Base-by-base conservation (phyloP, 1,284 basidiomycete species). In the Malassezia arunalokei region DNA sequence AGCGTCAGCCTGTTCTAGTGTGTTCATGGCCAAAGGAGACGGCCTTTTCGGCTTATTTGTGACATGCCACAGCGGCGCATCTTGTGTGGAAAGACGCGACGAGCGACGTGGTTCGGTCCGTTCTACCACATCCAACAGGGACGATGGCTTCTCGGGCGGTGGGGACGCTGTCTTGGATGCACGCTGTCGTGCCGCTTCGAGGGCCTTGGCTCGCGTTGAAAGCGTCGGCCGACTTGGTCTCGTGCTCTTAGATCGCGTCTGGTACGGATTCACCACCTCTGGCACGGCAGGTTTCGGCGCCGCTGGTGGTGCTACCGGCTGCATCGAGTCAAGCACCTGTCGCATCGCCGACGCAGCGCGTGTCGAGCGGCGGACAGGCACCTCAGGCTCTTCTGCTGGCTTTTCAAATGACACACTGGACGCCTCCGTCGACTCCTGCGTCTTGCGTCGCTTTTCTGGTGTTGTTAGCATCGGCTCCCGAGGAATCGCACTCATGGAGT, bases 241-340 rank as follows among this genome's bases (percentile, higher is more conserved):
- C 20, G 20, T 24, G 20, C 20, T 24, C 20, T 24, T 24, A 47
- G 27, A 47, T 14, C 60, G 56, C n/a, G 57, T 48, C 43, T 68
- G 62, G 53, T 68, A 68, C 1, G 66, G 66, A 32, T 68, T 68
- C 48, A 68, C 51, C 12, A 68, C 58, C 52, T 68, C 66, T 3
- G 64, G 58, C 43, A 63, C 58, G 11, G 59, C 48, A 11, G 64
- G 54, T 3, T 33, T 15, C 14, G 57, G 44, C 11, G 55, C 55
- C 5, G 33, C 11, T 24, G 20, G 20, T 5, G 33, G 11, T 17
- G 58, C 49, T 6, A 47, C 15, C 11, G 60, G 60, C n/a, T 56
- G 53, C 12, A 57, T 60, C 2, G 56, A 41, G 30, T 66, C 60
- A 40, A 66, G 60, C 20, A 66, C 64, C 41, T 60, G 56, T 38